Percentiles rank a stretch among this genome's conserved stretches.
phyloP scores from a whole-genome alignment of 1,284 basidiomycete genomes.

The Meira miltonrushii region DNA sequence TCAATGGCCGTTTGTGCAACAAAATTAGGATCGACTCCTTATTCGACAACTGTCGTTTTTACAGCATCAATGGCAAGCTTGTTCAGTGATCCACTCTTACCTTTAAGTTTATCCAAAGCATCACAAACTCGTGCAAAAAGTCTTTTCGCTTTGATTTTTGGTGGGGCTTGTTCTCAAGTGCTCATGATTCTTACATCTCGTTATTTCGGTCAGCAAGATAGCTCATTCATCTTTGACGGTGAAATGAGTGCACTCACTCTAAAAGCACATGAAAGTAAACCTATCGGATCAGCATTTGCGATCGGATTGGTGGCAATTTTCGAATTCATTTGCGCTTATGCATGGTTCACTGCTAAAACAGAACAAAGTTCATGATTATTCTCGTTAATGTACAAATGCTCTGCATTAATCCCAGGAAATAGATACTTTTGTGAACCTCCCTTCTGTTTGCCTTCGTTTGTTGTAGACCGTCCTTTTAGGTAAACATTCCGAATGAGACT shows the following conservation, averaged over 20 bases:
- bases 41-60: slow-evolving; percentile 12
- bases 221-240: too few relatives aligned
- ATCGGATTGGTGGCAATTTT: neutral
- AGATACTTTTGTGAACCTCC: too few relatives aligned
- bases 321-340: neutral
- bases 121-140: slow-evolving; percentile 1
- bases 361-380: too few relatives aligned
- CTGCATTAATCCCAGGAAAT: too few relatives aligned
- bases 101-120: neutral
- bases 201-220: neutral
- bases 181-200: neutral
- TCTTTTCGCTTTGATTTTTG: neutral
- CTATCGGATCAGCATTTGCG: slow-evolving; percentile 3
- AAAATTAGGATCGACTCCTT: neutral
- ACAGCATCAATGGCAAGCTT: slow-evolving; percentile 7
- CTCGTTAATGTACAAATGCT: too few relatives aligned
- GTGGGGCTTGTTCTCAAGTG: neutral
- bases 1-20: slow-evolving; percentile 4
- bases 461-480: too few relatives aligned
- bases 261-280: neutral
- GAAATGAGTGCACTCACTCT: neutral
- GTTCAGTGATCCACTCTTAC: slow-evolving; percentile 10
- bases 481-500: too few relatives aligned
- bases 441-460: too few relatives aligned
- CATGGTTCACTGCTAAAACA: neutral